A percentile compares a stretch with the other conserved stretches of the same genome.
phyloP scores from a whole-genome alignment of 2,329 filamentous ascomycete genomes.

The Tolypocladium endophyticum region DNA sequence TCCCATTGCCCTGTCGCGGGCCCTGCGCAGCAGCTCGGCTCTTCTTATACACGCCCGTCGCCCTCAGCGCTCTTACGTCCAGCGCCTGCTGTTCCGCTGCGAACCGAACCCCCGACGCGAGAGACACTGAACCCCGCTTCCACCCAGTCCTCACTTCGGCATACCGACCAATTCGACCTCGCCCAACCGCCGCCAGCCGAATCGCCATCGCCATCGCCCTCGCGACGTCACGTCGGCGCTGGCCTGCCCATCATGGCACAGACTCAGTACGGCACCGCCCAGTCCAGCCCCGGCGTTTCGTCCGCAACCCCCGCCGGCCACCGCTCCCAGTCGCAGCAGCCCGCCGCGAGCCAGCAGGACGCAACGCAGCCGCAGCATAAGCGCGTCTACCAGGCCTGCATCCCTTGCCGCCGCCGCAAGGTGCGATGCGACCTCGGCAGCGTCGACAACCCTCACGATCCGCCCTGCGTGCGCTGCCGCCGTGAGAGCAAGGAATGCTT shows the following conservation, averaged over 20 bases:
- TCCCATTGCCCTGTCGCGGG: neutral
- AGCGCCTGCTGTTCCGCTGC: neutral
- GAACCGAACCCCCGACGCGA: neutral
- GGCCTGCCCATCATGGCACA: constrained; percentile 10
- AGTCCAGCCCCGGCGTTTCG: constrained; percentile 9
- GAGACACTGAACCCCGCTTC: constrained; percentile 1
- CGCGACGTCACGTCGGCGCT: constrained; percentile 3
- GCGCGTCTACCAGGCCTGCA: constrained; percentile 54
- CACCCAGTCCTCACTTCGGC: constrained; percentile 5
- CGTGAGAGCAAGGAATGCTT: constrained; percentile 95
- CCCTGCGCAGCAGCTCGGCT: neutral
- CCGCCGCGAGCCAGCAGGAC: constrained; percentile 6
- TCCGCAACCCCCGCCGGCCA: constrained; percentile 6
- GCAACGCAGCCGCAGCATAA: constrained; percentile 35
- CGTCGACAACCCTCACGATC: constrained; percentile 89
- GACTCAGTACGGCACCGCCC: constrained; percentile 7
- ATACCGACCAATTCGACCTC: constrained; percentile 12
- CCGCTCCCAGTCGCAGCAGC: constrained; percentile 8
- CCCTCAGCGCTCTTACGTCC: neutral
- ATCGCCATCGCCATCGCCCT: constrained; percentile 6
- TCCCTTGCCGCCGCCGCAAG: constrained; percentile 51
- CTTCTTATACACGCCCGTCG: neutral
- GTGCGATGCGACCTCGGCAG: constrained; percentile 55
- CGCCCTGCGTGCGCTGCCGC: constrained; percentile 86
- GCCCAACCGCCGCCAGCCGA: constrained; percentile 25